Evolutionary conservation across 768 basidiomycete genomes (phyloP).

Genomic region (Mycena galopus): DNA sequence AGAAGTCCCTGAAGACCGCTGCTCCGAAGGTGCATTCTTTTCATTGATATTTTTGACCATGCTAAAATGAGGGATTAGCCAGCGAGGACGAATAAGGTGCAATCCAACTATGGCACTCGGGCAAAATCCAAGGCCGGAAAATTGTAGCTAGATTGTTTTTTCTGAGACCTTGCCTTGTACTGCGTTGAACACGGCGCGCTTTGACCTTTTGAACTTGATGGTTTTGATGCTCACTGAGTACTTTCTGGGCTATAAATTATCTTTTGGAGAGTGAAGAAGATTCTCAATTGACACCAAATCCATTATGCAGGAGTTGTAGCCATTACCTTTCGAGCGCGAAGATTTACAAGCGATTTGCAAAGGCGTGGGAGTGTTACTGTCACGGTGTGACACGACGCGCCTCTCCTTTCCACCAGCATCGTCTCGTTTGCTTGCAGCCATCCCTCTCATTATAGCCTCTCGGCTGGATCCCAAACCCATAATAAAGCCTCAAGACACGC

Average conservation of each 20-base stretch:
- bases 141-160: too few species aligned
- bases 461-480: too few species aligned
- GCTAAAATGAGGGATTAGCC: too few species aligned
- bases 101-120: too few species aligned
- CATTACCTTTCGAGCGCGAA: neutral
- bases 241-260: neutral
- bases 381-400: neutral
- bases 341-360: neutral
- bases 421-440: neutral
- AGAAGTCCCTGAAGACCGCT: too few species aligned
- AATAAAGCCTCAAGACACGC: too few species aligned
- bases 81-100: too few species aligned
- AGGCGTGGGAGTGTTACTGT: neutral
- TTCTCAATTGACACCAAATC: neutral
- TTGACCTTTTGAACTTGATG: neutral
- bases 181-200: neutral
- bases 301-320: neutral
- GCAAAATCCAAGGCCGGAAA: too few species aligned
- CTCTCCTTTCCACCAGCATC: neutral
- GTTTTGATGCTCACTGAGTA: neutral
- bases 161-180: too few species aligned
- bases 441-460: too few species aligned
- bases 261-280: neutral
- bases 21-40: too few species aligned
- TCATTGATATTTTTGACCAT: too few species aligned